A percentile compares a stretch with the other conserved stretches of the same genome.
Conservation (phyloP, 2,329 filamentous ascomycete species). For the Coleophoma eucalyptorum region DNA sequence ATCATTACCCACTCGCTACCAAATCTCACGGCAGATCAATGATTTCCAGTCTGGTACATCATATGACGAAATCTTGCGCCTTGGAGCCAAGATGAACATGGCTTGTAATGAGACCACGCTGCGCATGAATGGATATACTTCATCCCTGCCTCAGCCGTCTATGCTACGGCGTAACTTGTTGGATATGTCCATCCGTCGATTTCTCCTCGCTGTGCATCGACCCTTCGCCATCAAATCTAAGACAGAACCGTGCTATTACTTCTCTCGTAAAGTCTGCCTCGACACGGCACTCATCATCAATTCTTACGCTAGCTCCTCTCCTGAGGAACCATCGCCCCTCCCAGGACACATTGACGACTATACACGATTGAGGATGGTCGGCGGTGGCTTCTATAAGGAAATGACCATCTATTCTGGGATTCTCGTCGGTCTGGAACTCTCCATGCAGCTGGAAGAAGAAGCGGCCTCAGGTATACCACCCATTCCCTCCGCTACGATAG, state of each 20-base stretch:
- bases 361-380: background rate
- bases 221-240: slow-evolving; percentile 39
- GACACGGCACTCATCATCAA: slow-evolving; percentile 33
- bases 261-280: slow-evolving; percentile 42
- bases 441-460: background rate
- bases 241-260: slow-evolving; percentile 42
- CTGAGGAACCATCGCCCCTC: background rate
- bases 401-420: background rate
- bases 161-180: slow-evolving; percentile 39
- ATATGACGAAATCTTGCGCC: slow-evolving; percentile 43
- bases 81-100: slow-evolving; percentile 26
- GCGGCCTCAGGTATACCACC: too few species aligned
- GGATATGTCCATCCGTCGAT: slow-evolving; percentile 48
- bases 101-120: too few species aligned
- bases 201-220: slow-evolving; percentile 50
- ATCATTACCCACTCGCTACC: slow-evolving; percentile 39
- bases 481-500: background rate
- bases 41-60: slow-evolving; percentile 37
- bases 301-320: slow-evolving; percentile 7
- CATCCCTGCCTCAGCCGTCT: background rate
- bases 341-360: background rate
- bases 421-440: background rate
- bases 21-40: slow-evolving; percentile 42
- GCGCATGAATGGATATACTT: too few species aligned
- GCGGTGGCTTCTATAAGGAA: background rate